Conservation (phyloP, 352 stramenopile species). For the Pythium dissimile region DNA sequence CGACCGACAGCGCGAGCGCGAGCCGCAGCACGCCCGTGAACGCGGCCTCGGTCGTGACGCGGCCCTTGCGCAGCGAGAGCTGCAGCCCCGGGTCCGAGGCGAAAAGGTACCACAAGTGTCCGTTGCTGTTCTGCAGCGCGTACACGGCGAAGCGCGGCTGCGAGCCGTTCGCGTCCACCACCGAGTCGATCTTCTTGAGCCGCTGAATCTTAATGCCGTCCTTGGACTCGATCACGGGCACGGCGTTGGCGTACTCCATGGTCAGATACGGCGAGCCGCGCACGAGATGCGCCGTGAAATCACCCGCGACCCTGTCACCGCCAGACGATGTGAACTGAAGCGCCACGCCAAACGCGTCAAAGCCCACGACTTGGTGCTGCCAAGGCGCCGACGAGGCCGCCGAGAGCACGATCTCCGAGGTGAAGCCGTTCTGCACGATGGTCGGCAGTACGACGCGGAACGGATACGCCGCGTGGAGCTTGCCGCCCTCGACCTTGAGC, state of each 20-base stretch:
- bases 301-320: constrained; percentile 13
- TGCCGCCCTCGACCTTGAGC: constrained; percentile 45
- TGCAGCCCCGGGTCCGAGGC: constrained; percentile 48
- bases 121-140: constrained; percentile 47
- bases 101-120: constrained; percentile 66
- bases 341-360: constrained; percentile 65
- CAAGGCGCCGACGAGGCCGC: constrained; percentile 3
- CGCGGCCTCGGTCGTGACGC: constrained; percentile 25
- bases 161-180: constrained; percentile 36
- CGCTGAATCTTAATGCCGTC: constrained; percentile 44
- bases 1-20: constrained; percentile 38
- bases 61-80: constrained; percentile 30
- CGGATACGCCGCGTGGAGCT: constrained; percentile 71
- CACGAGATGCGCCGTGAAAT: constrained; percentile 62
- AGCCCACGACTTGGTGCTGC: constrained; percentile 58
- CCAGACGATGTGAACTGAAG: constrained; percentile 48
- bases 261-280: constrained; percentile 81
- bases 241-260: constrained; percentile 50
- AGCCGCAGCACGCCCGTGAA: constrained; percentile 61
- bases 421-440: constrained; percentile 67
- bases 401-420: constrained; percentile 59
- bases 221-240: constrained; percentile 50
- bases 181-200: constrained; percentile 45
- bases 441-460: constrained; percentile 69
- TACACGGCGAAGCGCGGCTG: constrained; percentile 47